A percentile compares a stretch with the other conserved stretches of the same genome.
Evolutionary conservation across 352 stramenopile species (phyloP).

Genomic region (Phytopythium kandeliae): DNA sequence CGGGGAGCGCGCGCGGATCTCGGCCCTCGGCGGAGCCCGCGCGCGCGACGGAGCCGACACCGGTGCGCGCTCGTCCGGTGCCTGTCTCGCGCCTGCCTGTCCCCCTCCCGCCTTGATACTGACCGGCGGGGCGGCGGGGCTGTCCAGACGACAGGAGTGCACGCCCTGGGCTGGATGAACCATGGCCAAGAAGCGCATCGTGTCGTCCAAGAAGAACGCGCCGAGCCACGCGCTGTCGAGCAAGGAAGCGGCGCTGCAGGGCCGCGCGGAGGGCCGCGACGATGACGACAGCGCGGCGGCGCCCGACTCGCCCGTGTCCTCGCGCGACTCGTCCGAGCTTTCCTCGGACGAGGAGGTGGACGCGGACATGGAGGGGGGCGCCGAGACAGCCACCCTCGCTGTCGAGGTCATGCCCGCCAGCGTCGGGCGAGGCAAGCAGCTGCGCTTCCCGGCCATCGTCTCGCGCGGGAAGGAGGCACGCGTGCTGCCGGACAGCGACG

Average conservation of each 20-base stretch:
- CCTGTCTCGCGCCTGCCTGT: too few relatives aligned
- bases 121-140: too few relatives aligned
- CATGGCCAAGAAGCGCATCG: conserved; percentile 83
- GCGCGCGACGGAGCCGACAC: background rate
- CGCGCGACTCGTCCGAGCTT: conserved; percentile 29
- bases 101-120: too few relatives aligned
- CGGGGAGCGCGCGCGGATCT: too few relatives aligned
- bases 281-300: conserved; percentile 17
- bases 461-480: conserved; percentile 69
- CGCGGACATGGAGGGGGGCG: conserved; percentile 13
- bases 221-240: conserved; percentile 73
- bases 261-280: conserved; percentile 18
- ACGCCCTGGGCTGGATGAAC: conserved; percentile 1
- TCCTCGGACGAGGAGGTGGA: conserved; percentile 30
- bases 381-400: conserved; percentile 15
- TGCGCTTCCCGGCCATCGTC: conserved; percentile 63
- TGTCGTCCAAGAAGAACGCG: conserved; percentile 86
- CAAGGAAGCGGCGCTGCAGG: conserved; percentile 75
- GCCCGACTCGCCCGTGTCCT: conserved; percentile 26
- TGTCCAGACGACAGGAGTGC: background rate
- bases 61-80: background rate
- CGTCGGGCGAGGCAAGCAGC: conserved; percentile 70
- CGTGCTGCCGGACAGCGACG: conserved; percentile 33
- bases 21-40: background rate
- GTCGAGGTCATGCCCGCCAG: conserved; percentile 71